Base-by-base conservation (phyloP, 1,139 yeast species). In the Blastobotrys indianensis region DNA sequence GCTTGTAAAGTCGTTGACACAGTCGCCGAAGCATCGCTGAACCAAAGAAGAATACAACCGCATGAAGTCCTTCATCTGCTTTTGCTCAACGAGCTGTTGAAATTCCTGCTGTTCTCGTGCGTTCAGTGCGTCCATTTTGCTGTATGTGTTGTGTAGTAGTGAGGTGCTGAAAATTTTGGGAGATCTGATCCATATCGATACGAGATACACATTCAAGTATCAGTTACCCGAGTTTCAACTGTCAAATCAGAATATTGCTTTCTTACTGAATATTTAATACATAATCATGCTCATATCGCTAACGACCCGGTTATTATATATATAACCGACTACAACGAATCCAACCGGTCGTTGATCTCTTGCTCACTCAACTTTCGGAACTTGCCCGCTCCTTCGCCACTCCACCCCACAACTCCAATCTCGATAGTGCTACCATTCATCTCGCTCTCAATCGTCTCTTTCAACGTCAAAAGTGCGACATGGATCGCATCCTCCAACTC, bases 31-130 rank as follows among this genome's bases (percentile, higher is more conserved):
- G 75, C 98, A 92, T 75, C 95, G 83, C 68, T 94, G 92, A 49
- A 92, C 97, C 61, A 92, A 79, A 66, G 85, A 84, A 54, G 97
- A 88, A 77, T 92, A 92, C 45, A 82, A 73, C 73, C 94, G 82
- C 97, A 90, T 90, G 81, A 90, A 92, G 68, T 92, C 98, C 70
- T 86, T 86, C 97, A 92, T 88, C 72, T 92, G 98, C 77, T 92
- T 92, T 67, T 86, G 92, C 73, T 90, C 97, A 58, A 90, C 95
- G 57, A 90, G 75, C 68, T 82, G 90, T 70, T 88, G 96, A 69
- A 90, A 90, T 63, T 88, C 94, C 72, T 87, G 97, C 70, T 90
- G 97, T 73, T 90, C 97, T 67, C 87, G 85, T 64, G 82, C 82
- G 75, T 90, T 70, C 37, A 70, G 61, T 56, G 65, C 70, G 54